Percentiles rank a stretch among this genome's conserved stretches.
Evolutionary conservation across 179 eudicot genomes (phyloP).

Genomic region (Carnegiea gigantea): DNA sequence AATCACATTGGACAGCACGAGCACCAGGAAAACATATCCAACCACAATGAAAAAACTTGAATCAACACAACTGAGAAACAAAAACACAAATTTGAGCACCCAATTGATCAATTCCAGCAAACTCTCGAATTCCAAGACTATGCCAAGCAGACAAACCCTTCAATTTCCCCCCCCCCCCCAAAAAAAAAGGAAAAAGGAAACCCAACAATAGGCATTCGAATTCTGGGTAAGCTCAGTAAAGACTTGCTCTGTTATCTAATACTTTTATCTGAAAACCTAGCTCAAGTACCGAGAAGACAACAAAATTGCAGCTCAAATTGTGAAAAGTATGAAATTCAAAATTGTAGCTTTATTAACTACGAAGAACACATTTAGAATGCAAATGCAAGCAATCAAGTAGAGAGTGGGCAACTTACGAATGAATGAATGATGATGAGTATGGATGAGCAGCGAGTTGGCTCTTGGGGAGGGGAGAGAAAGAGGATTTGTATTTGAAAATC

Average conservation of each 20-base stretch:
- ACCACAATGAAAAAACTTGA: neutral
- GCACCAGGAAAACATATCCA: neutral
- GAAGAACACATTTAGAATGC: neutral
- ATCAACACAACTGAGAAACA: neutral
- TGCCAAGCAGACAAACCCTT: neutral
- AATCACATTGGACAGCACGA: neutral
- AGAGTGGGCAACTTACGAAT: neutral
- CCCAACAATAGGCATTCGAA: neutral
- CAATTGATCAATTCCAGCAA: neutral
- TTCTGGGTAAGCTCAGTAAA: neutral
- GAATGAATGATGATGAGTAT: conserved; percentile 2
- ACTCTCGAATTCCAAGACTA: neutral
- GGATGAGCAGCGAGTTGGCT: neutral
- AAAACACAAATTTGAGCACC: neutral
- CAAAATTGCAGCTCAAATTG: neutral
- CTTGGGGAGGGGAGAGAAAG: neutral
- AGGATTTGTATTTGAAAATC: neutral
- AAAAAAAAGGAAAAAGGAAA: neutral
- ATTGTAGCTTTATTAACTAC: neutral
- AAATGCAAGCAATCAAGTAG: neutral
- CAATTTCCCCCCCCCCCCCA: no score
- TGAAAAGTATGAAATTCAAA: neutral
- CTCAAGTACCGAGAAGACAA: neutral
- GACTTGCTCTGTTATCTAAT: neutral
- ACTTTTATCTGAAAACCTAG: neutral